Evolutionary conservation across 345 rosid species (phyloP).

Genomic region (Sisymbrium altissimum): DNA sequence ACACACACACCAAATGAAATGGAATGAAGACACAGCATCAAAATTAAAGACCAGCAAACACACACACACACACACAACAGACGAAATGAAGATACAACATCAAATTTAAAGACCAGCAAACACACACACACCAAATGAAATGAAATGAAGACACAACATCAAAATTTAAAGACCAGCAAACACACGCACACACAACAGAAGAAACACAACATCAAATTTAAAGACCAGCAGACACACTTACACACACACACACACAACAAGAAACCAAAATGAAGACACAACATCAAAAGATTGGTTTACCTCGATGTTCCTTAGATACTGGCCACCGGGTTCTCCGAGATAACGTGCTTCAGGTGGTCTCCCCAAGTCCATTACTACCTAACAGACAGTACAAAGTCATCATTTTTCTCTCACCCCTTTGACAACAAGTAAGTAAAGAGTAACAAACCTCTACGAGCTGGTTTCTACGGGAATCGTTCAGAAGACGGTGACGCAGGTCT

Average conservation of each 20-base stretch:
- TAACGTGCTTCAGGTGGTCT: conserved; percentile 65
- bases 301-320: conserved; percentile 50
- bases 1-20: too few relatives aligned
- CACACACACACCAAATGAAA: background rate
- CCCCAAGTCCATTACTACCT: conserved; percentile 61
- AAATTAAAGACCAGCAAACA: background rate
- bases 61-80: background rate
- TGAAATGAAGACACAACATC: background rate
- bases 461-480: conserved; percentile 46
- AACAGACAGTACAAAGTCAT: background rate
- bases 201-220: background rate
- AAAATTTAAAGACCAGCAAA: background rate
- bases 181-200: background rate
- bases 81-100: background rate
- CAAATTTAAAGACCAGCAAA: background rate
- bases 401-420: background rate
- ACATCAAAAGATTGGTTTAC: conserved; percentile 24
- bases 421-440: background rate
- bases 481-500: conserved; percentile 47
- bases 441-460: conserved; percentile 51
- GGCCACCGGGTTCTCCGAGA: conserved; percentile 52
- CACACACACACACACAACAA: background rate
- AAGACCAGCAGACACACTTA: background rate
- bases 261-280: background rate
- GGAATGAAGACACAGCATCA: background rate